These are phyloP conservation scores for Aspergillus homomorphus DNA, from an alignment of 495 filamentous ascomycete genomes.

Conservation along the genomic window DNA sequence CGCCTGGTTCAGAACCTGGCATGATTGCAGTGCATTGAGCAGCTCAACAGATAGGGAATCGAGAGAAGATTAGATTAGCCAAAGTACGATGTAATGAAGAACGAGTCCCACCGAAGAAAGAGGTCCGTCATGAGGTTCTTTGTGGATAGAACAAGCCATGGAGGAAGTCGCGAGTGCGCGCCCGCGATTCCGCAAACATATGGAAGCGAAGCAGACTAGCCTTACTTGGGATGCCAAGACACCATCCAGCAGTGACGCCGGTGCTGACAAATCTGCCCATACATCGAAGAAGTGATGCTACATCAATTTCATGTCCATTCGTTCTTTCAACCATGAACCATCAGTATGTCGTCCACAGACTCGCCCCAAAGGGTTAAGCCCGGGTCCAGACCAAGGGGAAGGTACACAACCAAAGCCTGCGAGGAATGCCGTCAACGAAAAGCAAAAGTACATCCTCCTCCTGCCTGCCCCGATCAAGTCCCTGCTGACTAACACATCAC, in stretches of 20 bases:
- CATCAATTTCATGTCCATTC: neutral
- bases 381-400: neutral
- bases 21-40: no score
- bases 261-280: slow-evolving; percentile 1
- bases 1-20: no score
- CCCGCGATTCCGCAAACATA: no score
- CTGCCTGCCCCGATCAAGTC: neutral
- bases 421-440: slow-evolving; percentile 8
- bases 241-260: neutral
- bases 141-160: neutral
- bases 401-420: slow-evolving; percentile 7
- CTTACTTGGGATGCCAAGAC: neutral
- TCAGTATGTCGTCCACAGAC: neutral
- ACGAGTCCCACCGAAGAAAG: no score
- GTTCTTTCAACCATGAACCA: neutral
- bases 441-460: slow-evolving; percentile 1
- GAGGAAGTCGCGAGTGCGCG: neutral
- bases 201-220: neutral
- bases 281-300: neutral
- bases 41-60: no score
- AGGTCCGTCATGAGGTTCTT: no score
- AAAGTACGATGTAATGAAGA: no score
- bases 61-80: no score
- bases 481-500: neutral
- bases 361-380: neutral